Base-by-base conservation (phyloP, 169 alveolate species). In the Neospora caninum region DNA sequence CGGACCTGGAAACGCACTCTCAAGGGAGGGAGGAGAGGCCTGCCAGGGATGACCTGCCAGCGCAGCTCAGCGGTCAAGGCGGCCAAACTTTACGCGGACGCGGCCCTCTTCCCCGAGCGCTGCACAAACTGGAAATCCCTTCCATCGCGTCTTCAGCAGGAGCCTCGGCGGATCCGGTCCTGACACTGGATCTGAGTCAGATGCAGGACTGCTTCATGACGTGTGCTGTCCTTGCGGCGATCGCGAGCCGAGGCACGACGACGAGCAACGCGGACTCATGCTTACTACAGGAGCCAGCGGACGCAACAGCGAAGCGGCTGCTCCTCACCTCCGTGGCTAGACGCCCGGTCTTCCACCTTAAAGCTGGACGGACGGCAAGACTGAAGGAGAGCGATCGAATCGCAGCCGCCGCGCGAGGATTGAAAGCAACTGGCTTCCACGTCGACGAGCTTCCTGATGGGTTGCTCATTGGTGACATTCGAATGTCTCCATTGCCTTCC, bases 191-290 rank as follows among this genome's bases (percentile, higher is more conserved):
- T n/a, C 27, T 73, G 25, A 73, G 42, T 43, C 18, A 43, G 39
- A 73, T 73, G 84, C 84, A 73, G n/a, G 84, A 73, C n/a, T 73
- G 84, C 84, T 73, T 73, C 84, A 73, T 73, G 84, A 73, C 84
- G 20, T 36, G 39, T n/a, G 84, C 84, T n/a, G 84, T 36, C 43
- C 49, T 73, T 6, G 84, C 43, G 42, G 84, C 84, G n/a, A 64
- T 7, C 73, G 73, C 73, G 34, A 22, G 73, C n/a, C 73, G n/a
- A 27, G 73, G 73, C 4, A 49, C 58, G 13, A 7, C 58, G 58
- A 4, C 58, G 58, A 49, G 58, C 58, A 49, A 49, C 58, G 58
- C 4, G 22, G 22, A 49, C 58, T 49, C 58, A 49, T 4, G 13
- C 58, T 7, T 49, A 13, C 58, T 4, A 49, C 22, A 7, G 22